Conservation (phyloP, 2,329 filamentous ascomycete genomes). For the Orbilia quercus region DNA sequence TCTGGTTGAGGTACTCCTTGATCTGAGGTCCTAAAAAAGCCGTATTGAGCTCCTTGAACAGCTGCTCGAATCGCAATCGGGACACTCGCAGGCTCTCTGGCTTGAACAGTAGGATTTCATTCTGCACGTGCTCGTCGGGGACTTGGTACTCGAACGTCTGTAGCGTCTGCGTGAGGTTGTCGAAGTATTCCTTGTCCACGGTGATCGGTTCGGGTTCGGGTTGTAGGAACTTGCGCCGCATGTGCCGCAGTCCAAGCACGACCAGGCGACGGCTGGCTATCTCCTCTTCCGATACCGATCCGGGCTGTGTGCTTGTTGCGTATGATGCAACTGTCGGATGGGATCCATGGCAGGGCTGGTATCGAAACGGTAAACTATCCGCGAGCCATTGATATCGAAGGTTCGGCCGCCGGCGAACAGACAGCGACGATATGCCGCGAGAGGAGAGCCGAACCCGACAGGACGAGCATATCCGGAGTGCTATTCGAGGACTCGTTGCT, state of each 20-base stretch:
- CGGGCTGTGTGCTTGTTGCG: not conserved
- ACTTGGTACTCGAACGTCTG: constrained; percentile 54
- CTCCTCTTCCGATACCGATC: not conserved
- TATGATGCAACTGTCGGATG: constrained; percentile 16
- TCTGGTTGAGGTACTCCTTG: constrained; percentile 54
- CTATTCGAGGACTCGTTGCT: constrained; percentile 25
- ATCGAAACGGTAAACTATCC: constrained; percentile 24
- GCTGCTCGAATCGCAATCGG: constrained; percentile 57
- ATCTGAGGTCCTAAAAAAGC: constrained; percentile 58
- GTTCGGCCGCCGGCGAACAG: constrained; percentile 19
- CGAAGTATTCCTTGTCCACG: constrained; percentile 35
- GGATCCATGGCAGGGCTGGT: constrained; percentile 16
- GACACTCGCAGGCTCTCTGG: constrained; percentile 57
- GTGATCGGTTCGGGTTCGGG: constrained; percentile 5
- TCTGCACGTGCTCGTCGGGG: constrained; percentile 49
- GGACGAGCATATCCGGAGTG: constrained; percentile 46
- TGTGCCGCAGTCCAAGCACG: constrained; percentile 27
- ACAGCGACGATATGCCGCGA: constrained; percentile 34
- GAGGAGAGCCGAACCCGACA: constrained; percentile 41
- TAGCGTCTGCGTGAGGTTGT: constrained; percentile 32
- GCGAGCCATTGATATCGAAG: constrained; percentile 48
- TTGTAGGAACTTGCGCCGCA: constrained; percentile 10
- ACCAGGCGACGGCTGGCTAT: constrained; percentile 31
- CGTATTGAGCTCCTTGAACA: constrained; percentile 56
- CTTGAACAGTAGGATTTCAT: constrained; percentile 58